Percentiles rank a stretch among this genome's conserved stretches.
These are phyloP conservation scores for Gracilariopsis chorda DNA, from an alignment of 23 red algal species.

Conservation along the genomic window DNA sequence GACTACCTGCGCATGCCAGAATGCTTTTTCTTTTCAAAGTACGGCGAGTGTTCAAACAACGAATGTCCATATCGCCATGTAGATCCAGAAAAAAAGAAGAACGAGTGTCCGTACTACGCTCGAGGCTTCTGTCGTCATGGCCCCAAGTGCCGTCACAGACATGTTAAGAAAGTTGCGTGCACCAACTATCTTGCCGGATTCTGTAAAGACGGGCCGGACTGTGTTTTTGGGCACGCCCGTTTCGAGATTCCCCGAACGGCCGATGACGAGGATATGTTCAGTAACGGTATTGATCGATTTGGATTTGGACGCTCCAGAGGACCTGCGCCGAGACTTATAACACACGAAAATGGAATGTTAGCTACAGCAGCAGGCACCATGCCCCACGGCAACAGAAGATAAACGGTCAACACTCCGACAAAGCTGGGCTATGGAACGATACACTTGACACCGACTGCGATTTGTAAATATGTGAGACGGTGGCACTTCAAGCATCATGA, in stretches of 20 bases:
- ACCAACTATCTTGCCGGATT: slow-evolving; percentile 92
- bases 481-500: too few relatives aligned
- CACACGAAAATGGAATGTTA: slow-evolving; percentile 50
- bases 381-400: background rate
- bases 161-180: slow-evolving; percentile 95
- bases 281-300: slow-evolving; percentile 82
- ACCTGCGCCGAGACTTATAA: slow-evolving; percentile 49
- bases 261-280: slow-evolving; percentile 80
- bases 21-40: slow-evolving; percentile 99
- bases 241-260: slow-evolving; percentile 91
- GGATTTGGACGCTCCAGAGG: slow-evolving; percentile 67
- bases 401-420: too few relatives aligned
- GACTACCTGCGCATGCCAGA: slow-evolving; percentile 95
- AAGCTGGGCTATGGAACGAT: too few relatives aligned
- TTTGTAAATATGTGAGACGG: too few relatives aligned
- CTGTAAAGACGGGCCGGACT: slow-evolving; percentile 94
- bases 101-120: slow-evolving; percentile 98
- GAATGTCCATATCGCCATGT: slow-evolving; percentile 98
- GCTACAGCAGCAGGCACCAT: slow-evolving; percentile 48
- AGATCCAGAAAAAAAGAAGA: slow-evolving; percentile 87
- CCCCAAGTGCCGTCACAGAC: slow-evolving; percentile 91
- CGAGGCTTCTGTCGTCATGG: slow-evolving; percentile 97
- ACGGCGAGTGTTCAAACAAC: slow-evolving; percentile 94
- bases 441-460: too few relatives aligned
- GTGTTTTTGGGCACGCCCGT: slow-evolving; percentile 94